Conservation (phyloP, 306 rosid species). For the Prunus mira region DNA sequence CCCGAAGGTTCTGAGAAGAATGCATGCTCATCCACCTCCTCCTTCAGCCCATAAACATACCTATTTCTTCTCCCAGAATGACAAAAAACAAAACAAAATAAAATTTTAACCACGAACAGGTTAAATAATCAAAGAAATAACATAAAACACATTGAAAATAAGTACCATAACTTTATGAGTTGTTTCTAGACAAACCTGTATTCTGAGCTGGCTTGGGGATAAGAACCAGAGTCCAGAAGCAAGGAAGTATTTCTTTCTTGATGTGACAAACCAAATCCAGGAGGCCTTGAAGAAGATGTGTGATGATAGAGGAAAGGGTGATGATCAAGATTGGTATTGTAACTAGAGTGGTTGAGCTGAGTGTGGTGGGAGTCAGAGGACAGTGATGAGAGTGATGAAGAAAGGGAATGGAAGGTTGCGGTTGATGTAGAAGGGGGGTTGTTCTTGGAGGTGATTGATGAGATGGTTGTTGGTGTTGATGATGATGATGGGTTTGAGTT, state of each 20-base stretch:
- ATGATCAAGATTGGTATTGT: conserved; percentile 24
- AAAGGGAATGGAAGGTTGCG: conserved; percentile 36
- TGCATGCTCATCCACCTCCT: conserved; percentile 75
- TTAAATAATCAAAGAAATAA: neutral
- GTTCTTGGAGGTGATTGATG: conserved; percentile 48
- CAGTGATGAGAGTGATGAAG: conserved; percentile 24
- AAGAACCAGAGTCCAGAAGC: conserved; percentile 58
- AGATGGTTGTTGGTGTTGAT: conserved; percentile 26
- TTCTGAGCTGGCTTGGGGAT: conserved; percentile 45
- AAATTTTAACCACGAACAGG: neutral
- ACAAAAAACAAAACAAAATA: neutral
- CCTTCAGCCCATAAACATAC: conserved; percentile 64
- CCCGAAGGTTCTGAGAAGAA: conserved; percentile 91
- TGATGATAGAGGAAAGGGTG: conserved; percentile 41
- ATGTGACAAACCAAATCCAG: conserved; percentile 44
- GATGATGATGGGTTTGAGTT: conserved; percentile 29
- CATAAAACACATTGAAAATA: neutral
- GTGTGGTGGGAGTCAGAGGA: conserved; percentile 16
- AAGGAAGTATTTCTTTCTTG: conserved; percentile 55
- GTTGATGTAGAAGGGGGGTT: conserved; percentile 30
- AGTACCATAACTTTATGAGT: neutral
- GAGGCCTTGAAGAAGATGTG: conserved; percentile 40
- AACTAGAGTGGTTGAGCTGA: neutral
- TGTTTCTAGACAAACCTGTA: conserved; percentile 50
- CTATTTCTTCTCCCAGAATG: conserved; percentile 44